Base-by-base conservation (phyloP, 225 moss, liverwort and hornwort species). In the Polytrichum commune region DNA sequence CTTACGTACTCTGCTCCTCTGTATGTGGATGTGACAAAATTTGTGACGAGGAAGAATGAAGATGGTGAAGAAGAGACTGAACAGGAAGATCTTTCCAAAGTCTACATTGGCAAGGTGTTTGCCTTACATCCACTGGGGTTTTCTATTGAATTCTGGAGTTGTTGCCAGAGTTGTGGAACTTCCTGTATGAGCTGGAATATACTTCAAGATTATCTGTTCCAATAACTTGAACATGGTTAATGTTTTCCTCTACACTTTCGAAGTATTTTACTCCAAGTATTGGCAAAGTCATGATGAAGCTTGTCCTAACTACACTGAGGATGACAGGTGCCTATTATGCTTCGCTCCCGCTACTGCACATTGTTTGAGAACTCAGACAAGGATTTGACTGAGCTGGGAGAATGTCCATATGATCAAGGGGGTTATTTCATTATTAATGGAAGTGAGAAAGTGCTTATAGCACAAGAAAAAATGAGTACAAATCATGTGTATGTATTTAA, bases 381-480 rank as follows among this genome's bases (percentile, higher is more conserved):
- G 75, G 95, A 98, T 60, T 84, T 98, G 38, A 95, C 98, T 55
- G 98, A 98, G 82, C 93, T 98, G 28, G 98, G 98, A 76, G 98
- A 98, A 78, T 98, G 98, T 72, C 98, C 98, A 4, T 98, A 98
- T 76, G 98, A 98, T 85, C 98, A 98, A 73, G 98, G 98, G 13
- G 98, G 98, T 9, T 98, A 98, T 69, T 98, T 98, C 63, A 93
- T 98, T 28, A 98, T 98, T 53, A 98, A 98, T 66, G 98, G 98
- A 58, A 98, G 98, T 83, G 98, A 98, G 79, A 98, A 98, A 80
- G 98, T 98, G 33, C 82, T 98, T 5, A 98, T 98, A 70, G 98
- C 98, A 3, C 98, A 98, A 77, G 98, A 98, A 82, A 98, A 98
- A 69, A 98, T 98, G 98, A 98, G 98, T 68, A 95, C 98, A 25